Conservation (phyloP, 2,329 filamentous ascomycete genomes). For the Fusarium devonianum region DNA sequence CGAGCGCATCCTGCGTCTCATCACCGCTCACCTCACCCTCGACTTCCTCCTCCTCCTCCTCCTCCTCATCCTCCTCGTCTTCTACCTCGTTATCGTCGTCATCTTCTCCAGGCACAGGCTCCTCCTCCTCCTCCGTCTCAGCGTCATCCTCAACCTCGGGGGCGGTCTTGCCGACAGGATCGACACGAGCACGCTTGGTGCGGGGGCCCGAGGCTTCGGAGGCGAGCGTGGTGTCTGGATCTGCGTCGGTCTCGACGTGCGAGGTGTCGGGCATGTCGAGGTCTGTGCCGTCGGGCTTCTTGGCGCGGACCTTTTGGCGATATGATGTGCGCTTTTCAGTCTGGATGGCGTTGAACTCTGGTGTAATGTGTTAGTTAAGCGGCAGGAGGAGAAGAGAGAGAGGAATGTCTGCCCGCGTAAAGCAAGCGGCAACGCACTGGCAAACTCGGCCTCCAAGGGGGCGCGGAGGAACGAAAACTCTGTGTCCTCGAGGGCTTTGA, state of each 20-base stretch:
- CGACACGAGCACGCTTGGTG: conserved; percentile 58
- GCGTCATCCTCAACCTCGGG: conserved; percentile 48
- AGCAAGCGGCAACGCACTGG: conserved; percentile 60
- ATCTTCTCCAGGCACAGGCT: conserved; percentile 54
- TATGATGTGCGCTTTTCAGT: conserved; percentile 78
- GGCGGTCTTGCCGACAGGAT: conserved; percentile 47
- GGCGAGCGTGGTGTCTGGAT: conserved; percentile 45
- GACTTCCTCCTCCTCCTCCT: conserved; percentile 50
- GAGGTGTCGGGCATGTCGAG: conserved; percentile 49
- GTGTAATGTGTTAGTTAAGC: background rate
- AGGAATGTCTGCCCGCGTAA: background rate
- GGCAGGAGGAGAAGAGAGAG: background rate
- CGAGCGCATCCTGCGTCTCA: conserved; percentile 61
- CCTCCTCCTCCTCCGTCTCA: conserved; percentile 52
- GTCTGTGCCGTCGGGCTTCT: conserved; percentile 56
- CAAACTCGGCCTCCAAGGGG: conserved; percentile 76
- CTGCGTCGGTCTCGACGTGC: conserved; percentile 41
- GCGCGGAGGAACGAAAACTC: conserved; percentile 77
- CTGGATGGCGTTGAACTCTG: conserved; percentile 77
- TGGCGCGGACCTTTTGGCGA: conserved; percentile 72
- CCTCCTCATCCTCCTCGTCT: conserved; percentile 52
- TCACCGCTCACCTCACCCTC: conserved; percentile 59
- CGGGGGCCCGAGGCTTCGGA: conserved; percentile 47
- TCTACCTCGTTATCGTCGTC: conserved; percentile 59
- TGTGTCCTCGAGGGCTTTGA: conserved; percentile 77